Evolutionary conservation across 108 stramenopile species (phyloP).

Genomic region (Cyclotella choctawhatcheeana): DNA sequence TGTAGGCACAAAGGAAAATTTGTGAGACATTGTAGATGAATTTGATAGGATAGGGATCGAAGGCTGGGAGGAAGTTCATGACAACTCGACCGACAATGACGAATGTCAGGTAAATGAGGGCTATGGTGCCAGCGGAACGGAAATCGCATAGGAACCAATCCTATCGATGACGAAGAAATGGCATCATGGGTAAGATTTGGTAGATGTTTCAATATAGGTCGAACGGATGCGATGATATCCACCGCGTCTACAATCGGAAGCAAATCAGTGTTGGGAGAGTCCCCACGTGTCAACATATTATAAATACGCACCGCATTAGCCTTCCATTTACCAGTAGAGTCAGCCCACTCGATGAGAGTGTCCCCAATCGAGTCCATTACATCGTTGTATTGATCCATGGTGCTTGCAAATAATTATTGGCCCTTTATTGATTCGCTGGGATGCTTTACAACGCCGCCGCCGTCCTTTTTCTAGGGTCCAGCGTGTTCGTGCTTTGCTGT

Average conservation of each 20-base stretch:
- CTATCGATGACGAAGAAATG: conserved; percentile 16
- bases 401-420: no score
- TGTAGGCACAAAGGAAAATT: conserved; percentile 98
- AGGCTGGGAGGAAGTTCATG: conserved; percentile 71
- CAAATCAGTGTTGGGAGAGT: not conserved
- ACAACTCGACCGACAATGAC: conserved; percentile 78
- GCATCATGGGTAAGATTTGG: not conserved
- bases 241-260: not conserved
- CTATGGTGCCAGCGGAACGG: conserved; percentile 77
- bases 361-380: conserved; percentile 73
- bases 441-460: no score
- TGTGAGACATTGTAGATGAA: conserved; percentile 98
- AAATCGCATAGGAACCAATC: conserved; percentile 89
- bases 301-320: conserved; percentile 63
- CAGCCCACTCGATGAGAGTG: conserved; percentile 75
- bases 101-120: conserved; percentile 81
- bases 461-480: no score
- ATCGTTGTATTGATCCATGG: conserved; percentile 42
- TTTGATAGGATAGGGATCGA: conserved; percentile 92
- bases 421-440: no score
- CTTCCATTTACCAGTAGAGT: conserved; percentile 68
- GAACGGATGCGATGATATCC: no score
- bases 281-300: not conserved
- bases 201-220: no score
- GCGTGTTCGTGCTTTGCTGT: no score